Evolutionary conservation across 495 filamentous ascomycete species (phyloP).

Genomic region (Neurospora sp.): DNA sequence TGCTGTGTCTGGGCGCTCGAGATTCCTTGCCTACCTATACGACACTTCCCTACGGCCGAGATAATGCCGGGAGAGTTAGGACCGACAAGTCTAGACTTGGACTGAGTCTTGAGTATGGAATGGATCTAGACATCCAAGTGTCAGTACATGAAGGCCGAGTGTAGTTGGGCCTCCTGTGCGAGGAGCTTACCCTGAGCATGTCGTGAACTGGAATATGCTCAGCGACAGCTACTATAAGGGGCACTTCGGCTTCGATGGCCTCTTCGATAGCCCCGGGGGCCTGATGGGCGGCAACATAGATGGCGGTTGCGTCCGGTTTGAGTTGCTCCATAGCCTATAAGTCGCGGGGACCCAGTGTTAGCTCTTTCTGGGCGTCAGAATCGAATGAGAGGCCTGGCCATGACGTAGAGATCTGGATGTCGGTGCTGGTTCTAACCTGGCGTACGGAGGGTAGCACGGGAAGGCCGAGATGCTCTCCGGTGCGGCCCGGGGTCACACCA

Average conservation of each 20-base stretch:
- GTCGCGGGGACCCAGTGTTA: not conserved
- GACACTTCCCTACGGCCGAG: constrained; percentile 67
- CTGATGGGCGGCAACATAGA: constrained; percentile 75
- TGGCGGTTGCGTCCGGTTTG: constrained; percentile 75
- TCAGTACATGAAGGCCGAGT: constrained; percentile 7
- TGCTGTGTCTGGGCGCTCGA: not conserved
- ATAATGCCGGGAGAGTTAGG: constrained; percentile 87
- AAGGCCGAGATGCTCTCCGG: constrained; percentile 69
- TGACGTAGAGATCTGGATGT: not conserved
- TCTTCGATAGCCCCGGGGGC: constrained; percentile 75
- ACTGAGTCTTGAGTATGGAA: constrained; percentile 70
- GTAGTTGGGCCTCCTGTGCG: not conserved
- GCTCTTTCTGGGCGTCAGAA: not conserved
- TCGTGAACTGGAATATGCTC: constrained; percentile 88
- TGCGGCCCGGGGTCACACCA: constrained; percentile 68
- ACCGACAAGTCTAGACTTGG: constrained; percentile 69
- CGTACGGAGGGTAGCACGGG: constrained; percentile 68
- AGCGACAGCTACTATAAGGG: constrained; percentile 79
- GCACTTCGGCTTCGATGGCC: constrained; percentile 80
- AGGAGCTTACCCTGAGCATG: constrained; percentile 56
- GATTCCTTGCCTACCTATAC: constrained; percentile 43
- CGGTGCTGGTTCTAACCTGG: constrained; percentile 9
- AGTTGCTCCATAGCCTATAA: constrained; percentile 59
- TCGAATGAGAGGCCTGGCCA: constrained; percentile 1
- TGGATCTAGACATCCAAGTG: constrained; percentile 40